Evolutionary conservation across 2,329 filamentous ascomycete genomes (phyloP), one percentile per base, ranked within the genome.

Genomic region (Aspergillus aculeatus): DNA sequence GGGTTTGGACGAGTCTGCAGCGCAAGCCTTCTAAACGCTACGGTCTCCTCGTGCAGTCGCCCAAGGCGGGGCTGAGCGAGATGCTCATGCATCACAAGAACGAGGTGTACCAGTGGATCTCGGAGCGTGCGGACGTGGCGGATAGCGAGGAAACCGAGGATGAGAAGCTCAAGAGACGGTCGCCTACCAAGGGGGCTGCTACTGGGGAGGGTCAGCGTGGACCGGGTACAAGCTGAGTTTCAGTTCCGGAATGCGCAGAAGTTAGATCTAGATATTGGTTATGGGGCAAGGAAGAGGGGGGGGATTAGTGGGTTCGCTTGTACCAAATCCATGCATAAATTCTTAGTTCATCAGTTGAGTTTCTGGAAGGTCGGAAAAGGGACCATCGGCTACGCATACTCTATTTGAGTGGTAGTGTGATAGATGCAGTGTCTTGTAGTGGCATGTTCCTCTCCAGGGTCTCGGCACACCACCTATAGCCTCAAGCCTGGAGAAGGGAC

Each of bases 1-100:
- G 85, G 12, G 89, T 91, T 73, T 97, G 92, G 89, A 80, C 75
- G 62, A 85, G 88, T 58, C 81, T 82, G 32, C 81, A 73, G 7
- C 79, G 80, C 53, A 85, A 84, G 66, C 75, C 80, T 5, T 82
- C 82, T 31, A 85, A 83, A 69, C 82, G 84, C 57, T 86, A 86
- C 67, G 86, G 86, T 4, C 75, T 75, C 3, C 74, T 87, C 10
- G 67, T 80, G 16, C 73, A 77, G 56, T 84, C 82, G 3, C 66
- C 75, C 1, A 73, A 77, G 19, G 71, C 73, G 2, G 75, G 76
- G 1, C 73, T 87, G 47, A 82, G 82, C 60, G 81, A 85, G 49
- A 87, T 88, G 84, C 76, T 88, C 52, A 65, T 76, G 19, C 73
- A 79, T 58, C 83, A 87, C 69, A 76, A 80, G 60, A 71, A 79